Evolutionary conservation across 768 basidiomycete species (phyloP), one percentile per base, ranked within the genome.

Genomic region (Mycena galericulata): DNA sequence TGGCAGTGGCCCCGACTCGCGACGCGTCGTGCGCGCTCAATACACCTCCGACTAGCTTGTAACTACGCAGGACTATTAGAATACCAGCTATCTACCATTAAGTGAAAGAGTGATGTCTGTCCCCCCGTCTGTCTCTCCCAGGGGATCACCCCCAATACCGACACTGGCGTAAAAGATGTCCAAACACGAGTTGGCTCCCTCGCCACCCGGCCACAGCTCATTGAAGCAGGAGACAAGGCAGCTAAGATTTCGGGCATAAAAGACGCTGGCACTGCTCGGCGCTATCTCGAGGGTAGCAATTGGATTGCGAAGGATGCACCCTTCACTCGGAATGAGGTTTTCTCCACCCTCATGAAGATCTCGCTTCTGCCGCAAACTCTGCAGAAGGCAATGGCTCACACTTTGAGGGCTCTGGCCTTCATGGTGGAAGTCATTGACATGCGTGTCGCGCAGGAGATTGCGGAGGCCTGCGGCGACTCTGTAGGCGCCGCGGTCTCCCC

Each of bases 111-210:
- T 1, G 45, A 59, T 59, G 57, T 46, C 43, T 4, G 15, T 18
- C 6, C 3, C 29, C 30, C 14, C 57, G 57, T 46, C 43, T 4
- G 15, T 18, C 6, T 6, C 29, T 34, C 14, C 57, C 45, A 59
- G 30, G 57, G 57, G 57, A 59, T 22, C 57, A 34, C 43, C 57
- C 57, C 57, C 57, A 59, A 59, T 32, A 3, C 43, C 2, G 29
- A 29, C 2, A 58, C 32, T 15, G 34, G 34, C 14, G 12, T 15
- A 4, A 47, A 24, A 32, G 43, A 46, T 5, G 14, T 36, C 2
- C 29, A 59, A 17, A 30, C 38, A 20, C 20, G 20, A 9, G 5
- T 43, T 5, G 26, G 26, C 3, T 5, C 4, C 2, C 18, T 7
- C 40, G 15, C 10, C 3, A 45, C 40, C 18, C 2, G 51, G 22